Evolutionary conservation across 805 yeast species (phyloP), one percentile per base, ranked within the genome.

Genomic region (Peterozyma toletana): DNA sequence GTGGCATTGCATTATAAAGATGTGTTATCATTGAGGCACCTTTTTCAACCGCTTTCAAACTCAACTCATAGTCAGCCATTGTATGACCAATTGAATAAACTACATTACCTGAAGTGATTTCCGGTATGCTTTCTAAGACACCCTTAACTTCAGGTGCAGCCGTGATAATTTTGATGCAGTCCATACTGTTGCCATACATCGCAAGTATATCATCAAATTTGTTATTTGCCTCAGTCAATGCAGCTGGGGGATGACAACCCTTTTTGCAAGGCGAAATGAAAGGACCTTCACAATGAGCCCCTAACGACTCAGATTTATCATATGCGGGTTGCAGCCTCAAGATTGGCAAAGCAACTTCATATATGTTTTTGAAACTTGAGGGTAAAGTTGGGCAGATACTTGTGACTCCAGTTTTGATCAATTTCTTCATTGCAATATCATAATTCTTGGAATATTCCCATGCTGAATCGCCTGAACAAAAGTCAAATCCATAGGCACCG

Each of bases 1-100:
- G 64, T 3, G 79, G 78, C 83, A 77, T 77, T 50, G 83, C 83
- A 51, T 77, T 77, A 58, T 73, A 77, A 42, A 77, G 63, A 53
- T 77, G 83, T 3, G 83, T 77, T 44, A 77, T 63, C 81, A 77
- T 76, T n/a, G 70, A 53, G 13, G 80, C 78, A 18, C 83, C 83
- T n/a, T 62, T 51, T 17, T 60, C 56, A 33, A 77, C 59, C 0
- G 82, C 82, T 42, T 64, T 57, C 17, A 67, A 46, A 11, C 60
- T 62, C 5, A 52, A 54, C 5, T 56, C 58, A 42, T 58, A 57
- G 43, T 54, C 43, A 34, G 77, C 63, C 52, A 54, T 61, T 13
- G 78, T 71, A 51, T 73, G 78, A 30, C 78, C 78, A 40, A 73
- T 66, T 5, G 78, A 69, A 45, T 64, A 69, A 9, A 63, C 61